A percentile compares a stretch with the other conserved stretches of the same genome.
Evolutionary conservation across 805 yeast species (phyloP).

Genomic region (Yarrowia deformans): DNA sequence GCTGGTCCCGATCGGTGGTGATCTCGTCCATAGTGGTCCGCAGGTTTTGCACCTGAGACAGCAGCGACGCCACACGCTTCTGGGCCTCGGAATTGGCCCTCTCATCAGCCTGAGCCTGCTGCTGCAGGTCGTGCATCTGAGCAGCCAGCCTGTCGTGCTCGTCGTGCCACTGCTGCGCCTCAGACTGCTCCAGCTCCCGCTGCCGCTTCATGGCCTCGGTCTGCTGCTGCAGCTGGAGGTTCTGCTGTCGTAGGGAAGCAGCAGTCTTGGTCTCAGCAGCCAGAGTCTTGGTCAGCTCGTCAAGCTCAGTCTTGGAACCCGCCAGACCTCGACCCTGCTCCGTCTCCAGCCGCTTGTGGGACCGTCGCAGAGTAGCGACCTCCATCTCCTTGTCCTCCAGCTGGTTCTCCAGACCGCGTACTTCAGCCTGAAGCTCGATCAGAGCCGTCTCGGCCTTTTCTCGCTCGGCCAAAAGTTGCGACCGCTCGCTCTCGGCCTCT

Average conservation of each 20-base stretch:
- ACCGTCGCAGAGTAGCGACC: constrained; percentile 22
- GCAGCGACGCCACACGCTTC: constrained; percentile 56
- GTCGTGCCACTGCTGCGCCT: constrained; percentile 25
- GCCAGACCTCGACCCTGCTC: constrained; percentile 10
- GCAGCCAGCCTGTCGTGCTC: constrained; percentile 47
- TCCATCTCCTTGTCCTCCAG: constrained; percentile 66
- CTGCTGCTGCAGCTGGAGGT: constrained; percentile 22
- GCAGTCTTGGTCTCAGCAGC: constrained; percentile 17
- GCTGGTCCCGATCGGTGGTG: constrained; percentile 65
- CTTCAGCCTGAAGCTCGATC: constrained; percentile 60
- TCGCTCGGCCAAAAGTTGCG: constrained; percentile 60
- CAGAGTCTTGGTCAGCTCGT: constrained; percentile 45
- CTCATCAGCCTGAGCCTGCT: constrained; percentile 55
- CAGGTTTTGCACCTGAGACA: constrained; percentile 63
- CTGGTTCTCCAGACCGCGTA: constrained; percentile 61
- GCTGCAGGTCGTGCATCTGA: constrained; percentile 54
- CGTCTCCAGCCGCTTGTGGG: constrained; percentile 20
- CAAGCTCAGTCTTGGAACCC: constrained; percentile 41
- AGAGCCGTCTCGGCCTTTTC: constrained; percentile 60
- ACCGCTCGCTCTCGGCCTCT: constrained; percentile 59
- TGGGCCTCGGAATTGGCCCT: constrained; percentile 58
- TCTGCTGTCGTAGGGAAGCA: constrained; percentile 8
- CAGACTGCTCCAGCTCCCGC: constrained; percentile 31
- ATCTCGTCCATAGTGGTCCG: constrained; percentile 68
- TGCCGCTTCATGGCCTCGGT: constrained; percentile 21